Conservation (phyloP, 129 eudicot species). For the Artemisia tridentata region DNA sequence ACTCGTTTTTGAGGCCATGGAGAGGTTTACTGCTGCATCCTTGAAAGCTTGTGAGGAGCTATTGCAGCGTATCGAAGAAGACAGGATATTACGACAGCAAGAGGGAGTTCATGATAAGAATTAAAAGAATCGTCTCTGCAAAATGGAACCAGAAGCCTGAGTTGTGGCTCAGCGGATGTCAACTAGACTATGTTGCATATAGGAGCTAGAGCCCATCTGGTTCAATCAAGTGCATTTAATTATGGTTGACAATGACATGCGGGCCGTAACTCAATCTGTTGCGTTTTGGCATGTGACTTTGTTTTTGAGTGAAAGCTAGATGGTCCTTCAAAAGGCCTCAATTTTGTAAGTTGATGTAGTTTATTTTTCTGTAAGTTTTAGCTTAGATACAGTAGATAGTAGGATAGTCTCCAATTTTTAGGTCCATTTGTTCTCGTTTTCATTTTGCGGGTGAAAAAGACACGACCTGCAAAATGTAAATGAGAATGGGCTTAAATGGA, state of each 20-base stretch:
- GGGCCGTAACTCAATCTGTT: background rate
- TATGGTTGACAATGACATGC: too few species aligned
- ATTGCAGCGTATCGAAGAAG: slow-evolving; percentile 74
- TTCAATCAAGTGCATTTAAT: too few species aligned
- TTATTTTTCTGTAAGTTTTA: slow-evolving; percentile 24
- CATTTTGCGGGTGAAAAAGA: slow-evolving; percentile 7
- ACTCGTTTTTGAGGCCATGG: slow-evolving; percentile 83
- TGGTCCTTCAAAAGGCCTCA: slow-evolving; percentile 23
- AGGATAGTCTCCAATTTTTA: slow-evolving; percentile 19
- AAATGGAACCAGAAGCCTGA: background rate
- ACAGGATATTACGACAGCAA: slow-evolving; percentile 40
- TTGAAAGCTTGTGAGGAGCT: slow-evolving; percentile 80
- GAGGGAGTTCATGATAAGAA: slow-evolving; percentile 24
- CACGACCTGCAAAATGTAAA: slow-evolving; percentile 14
- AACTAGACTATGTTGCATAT: background rate
- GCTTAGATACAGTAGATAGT: slow-evolving; percentile 19
- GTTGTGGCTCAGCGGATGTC: slow-evolving; percentile 4
- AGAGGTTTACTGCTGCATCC: slow-evolving; percentile 62
- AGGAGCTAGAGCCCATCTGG: slow-evolving; percentile 10
- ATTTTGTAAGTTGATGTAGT: slow-evolving; percentile 35
- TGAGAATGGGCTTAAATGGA: background rate
- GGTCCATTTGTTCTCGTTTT: slow-evolving; percentile 17
- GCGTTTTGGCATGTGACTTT: background rate
- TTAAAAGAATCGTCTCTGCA: background rate
- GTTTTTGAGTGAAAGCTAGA: slow-evolving; percentile 5